Evolutionary conservation across 1,284 basidiomycete species (phyloP).

Genomic region (Prillingera fragicola): DNA sequence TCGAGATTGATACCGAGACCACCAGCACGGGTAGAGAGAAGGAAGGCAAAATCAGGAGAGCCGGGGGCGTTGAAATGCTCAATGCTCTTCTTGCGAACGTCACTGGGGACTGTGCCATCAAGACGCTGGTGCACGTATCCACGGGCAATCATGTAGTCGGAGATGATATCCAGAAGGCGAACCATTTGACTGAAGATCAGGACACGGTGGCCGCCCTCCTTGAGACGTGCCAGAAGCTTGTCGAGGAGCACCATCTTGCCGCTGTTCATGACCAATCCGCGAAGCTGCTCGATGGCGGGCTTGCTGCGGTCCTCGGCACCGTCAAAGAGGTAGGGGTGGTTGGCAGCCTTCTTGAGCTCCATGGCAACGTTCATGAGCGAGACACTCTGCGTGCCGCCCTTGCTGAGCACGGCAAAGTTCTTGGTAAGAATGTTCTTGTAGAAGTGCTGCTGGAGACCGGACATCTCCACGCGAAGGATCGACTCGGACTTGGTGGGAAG

Average conservation of each 20-base stretch:
- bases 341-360: conserved; percentile 96
- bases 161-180: conserved; percentile 95
- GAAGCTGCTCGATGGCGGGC: conserved; percentile 71
- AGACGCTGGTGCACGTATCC: conserved; percentile 78
- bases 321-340: conserved; percentile 97
- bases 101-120: conserved; percentile 69
- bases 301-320: conserved; percentile 76
- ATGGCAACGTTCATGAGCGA: conserved; percentile 92
- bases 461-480: conserved; percentile 97
- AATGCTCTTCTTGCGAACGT: conserved; percentile 77
- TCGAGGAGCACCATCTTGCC: conserved; percentile 97
- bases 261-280: conserved; percentile 95
- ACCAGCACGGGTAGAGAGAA: conserved; percentile 93
- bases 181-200: conserved; percentile 99
- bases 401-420: conserved; percentile 90
- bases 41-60: conserved; percentile 70
- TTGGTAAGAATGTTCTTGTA: conserved; percentile 99
- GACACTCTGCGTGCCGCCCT: conserved; percentile 79
- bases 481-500: conserved; percentile 97
- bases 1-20: conserved; percentile 98
- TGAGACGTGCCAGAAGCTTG: conserved; percentile 81
- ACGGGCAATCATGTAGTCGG: conserved; percentile 88
- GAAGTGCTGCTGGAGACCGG: conserved; percentile 91
- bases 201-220: conserved; percentile 85
- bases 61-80: conserved; percentile 69